Evolutionary conservation across 2,329 filamentous ascomycete species (phyloP), one percentile per base, ranked within the genome.

Genomic region (Ramularia collo-cygni): DNA sequence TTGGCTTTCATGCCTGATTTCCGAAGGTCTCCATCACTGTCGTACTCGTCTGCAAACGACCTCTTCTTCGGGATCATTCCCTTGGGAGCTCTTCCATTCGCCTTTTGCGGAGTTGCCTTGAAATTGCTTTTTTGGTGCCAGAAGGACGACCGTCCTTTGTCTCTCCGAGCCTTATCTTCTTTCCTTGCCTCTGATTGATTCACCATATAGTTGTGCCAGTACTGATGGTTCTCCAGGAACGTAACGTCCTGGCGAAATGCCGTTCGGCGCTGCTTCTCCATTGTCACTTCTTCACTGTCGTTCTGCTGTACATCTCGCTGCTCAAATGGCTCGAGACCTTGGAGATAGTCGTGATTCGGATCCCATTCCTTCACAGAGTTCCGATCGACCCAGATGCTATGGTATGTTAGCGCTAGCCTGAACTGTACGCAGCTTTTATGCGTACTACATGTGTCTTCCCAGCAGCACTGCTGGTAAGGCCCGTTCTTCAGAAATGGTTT

Each of bases 401-500:
- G 8, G 12, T 7, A 8, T 17, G 10, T 43, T 32, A 37, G 37
- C 19, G 8, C 9, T 21, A 17, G 19, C 24, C 21, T n/a, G n/a
- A n/a, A n/a, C n/a, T n/a, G n/a, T n/a, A n/a, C n/a, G n/a, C n/a
- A n/a, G n/a, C n/a, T n/a, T n/a, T n/a, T n/a, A n/a, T n/a, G n/a
- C 53, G 42, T 14, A 55, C 53, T 45, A 56, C 27, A 36, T 53
- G 30, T 43, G 40, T 16, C 28, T 46, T 8, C 52, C 53, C 7
- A 56, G 47, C 27, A 44, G 38, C 15, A 54, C 48, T 0, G 46
- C 52, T 3, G 53, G 43, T 12, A 50, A n/a, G 8, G 45, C 40
- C 16, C 29, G 14, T 8, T 21, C 29, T 10, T 42, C 28, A 8
- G 17, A 16, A 16, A 42, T 42, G 5, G 12, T 30, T 15, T 16